phyloP scores from a whole-genome alignment of 352 stramenopile genomes.

The Phytophthora fragariae region DNA sequence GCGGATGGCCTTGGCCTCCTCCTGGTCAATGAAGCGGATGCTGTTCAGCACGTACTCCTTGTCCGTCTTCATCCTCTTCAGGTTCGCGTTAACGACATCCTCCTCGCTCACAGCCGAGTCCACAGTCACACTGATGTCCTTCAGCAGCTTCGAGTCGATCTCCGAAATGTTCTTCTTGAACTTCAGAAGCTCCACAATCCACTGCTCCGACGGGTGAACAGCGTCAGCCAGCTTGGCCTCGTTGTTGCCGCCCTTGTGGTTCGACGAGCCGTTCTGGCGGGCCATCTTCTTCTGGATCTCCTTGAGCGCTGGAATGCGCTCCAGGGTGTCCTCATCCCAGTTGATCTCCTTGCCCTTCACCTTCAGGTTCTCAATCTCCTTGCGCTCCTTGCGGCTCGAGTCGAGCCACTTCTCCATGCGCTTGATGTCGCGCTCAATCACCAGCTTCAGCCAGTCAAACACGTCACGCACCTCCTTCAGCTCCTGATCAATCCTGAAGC shows the following conservation, averaged over 20 bases:
- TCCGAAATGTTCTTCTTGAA: conserved; percentile 89
- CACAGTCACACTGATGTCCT: conserved; percentile 64
- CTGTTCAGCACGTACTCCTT: conserved; percentile 92
- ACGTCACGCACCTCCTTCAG: conserved; percentile 88
- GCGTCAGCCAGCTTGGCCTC: conserved; percentile 67
- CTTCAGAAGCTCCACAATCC: conserved; percentile 88
- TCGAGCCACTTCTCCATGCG: conserved; percentile 88
- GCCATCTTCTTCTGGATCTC: conserved; percentile 86
- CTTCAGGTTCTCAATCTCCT: conserved; percentile 85
- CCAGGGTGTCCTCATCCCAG: conserved; percentile 87
- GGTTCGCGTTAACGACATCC: conserved; percentile 61
- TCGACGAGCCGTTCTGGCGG: conserved; percentile 51
- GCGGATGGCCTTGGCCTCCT: conserved; percentile 89
- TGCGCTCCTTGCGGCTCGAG: conserved; percentile 85
- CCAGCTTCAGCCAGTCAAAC: conserved; percentile 85
- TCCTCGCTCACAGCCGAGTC: conserved; percentile 69
- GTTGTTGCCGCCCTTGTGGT: conserved; percentile 46
- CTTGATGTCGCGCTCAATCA: conserved; percentile 85
- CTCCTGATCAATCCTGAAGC: conserved; percentile 84
- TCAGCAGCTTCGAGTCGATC: conserved; percentile 75
- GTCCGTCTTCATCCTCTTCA: conserved; percentile 90
- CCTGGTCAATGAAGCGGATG: conserved; percentile 90
- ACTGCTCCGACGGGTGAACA: conserved; percentile 86
- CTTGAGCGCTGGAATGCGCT: conserved; percentile 86
- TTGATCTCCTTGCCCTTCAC: conserved; percentile 88